Conservation (phyloP, 441 rosid genomes). For the Lagerstroemia fauriei region DNA sequence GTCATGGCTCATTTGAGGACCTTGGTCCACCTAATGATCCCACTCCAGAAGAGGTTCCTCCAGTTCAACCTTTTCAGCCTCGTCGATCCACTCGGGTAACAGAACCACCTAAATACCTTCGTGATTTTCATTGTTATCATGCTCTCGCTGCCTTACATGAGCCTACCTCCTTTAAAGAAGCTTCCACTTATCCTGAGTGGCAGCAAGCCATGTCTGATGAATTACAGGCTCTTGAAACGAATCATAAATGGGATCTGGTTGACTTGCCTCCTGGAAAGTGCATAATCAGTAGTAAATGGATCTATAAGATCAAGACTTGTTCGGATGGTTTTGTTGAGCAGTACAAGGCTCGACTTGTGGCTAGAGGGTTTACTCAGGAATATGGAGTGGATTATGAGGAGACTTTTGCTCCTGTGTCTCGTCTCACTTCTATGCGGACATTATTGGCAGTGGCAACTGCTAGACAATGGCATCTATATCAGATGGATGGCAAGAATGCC, state of each 20-base stretch:
- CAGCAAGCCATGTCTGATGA: conserved; percentile 4
- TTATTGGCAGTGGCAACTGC: neutral
- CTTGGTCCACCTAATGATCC: neutral
- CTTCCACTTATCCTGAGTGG: conserved; percentile 6
- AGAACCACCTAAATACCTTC: too few species aligned
- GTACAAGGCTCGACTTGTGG: neutral
- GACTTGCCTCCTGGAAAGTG: neutral
- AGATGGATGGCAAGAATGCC: conserved; percentile 5
- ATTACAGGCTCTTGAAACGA: neutral
- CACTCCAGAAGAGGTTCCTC: neutral
- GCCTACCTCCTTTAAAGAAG: neutral
- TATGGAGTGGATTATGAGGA: neutral
- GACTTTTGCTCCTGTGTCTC: neutral
- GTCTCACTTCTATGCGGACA: neutral
- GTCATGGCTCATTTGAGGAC: neutral
- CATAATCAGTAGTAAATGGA: neutral
- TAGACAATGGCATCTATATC: neutral
- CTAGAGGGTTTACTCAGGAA: neutral
- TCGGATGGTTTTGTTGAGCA: neutral
- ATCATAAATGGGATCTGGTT: neutral
- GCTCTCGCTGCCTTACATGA: neutral
- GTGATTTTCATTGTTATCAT: too few species aligned
- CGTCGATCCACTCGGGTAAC: too few species aligned
- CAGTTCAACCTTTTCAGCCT: neutral
- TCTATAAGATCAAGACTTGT: conserved; percentile 1